Evolutionary conservation across 495 filamentous ascomycete genomes (phyloP).

Genomic region (Rhypophila decipiens): DNA sequence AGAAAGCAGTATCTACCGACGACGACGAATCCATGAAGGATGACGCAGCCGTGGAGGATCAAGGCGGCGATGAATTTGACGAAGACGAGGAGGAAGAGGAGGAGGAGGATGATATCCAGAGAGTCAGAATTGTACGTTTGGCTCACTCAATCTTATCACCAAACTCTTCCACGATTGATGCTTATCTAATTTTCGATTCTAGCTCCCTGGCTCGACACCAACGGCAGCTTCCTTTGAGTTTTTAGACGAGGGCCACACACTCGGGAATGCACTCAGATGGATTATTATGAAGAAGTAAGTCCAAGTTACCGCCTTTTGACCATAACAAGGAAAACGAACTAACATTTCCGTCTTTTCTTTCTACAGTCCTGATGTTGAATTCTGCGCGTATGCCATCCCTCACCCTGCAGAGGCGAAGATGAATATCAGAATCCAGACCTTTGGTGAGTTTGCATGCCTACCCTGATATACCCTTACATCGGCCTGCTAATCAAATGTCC

Average conservation of each 20-base stretch:
- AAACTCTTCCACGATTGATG: too few relatives aligned
- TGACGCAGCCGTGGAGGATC: too few relatives aligned
- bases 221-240: slow-evolving; percentile 77
- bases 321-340: slow-evolving; percentile 1
- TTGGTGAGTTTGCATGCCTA: slow-evolving; percentile 52
- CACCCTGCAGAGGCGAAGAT: slow-evolving; percentile 94
- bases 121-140: slow-evolving; percentile 25
- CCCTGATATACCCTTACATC: not conserved
- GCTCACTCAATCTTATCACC: too few relatives aligned
- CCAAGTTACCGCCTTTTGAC: not conserved
- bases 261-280: slow-evolving; percentile 89
- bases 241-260: slow-evolving; percentile 83
- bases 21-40: slow-evolving; percentile 34
- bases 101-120: slow-evolving; percentile 19
- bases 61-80: slow-evolving; percentile 17
- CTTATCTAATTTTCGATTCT: not conserved
- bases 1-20: slow-evolving; percentile 34
- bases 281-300: slow-evolving; percentile 96
- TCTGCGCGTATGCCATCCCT: slow-evolving; percentile 96
- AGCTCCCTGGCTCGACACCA: slow-evolving; percentile 66
- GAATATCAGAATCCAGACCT: slow-evolving; percentile 96
- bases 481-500: not conserved
- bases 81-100: slow-evolving; percentile 15
- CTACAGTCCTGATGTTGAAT: slow-evolving; percentile 80
- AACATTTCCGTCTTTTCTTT: not conserved